Percentiles rank a stretch among this genome's conserved stretches.
These are phyloP conservation scores for Articulospora tetracladia DNA, from an alignment of 495 filamentous ascomycete species.

Conservation along the genomic window DNA sequence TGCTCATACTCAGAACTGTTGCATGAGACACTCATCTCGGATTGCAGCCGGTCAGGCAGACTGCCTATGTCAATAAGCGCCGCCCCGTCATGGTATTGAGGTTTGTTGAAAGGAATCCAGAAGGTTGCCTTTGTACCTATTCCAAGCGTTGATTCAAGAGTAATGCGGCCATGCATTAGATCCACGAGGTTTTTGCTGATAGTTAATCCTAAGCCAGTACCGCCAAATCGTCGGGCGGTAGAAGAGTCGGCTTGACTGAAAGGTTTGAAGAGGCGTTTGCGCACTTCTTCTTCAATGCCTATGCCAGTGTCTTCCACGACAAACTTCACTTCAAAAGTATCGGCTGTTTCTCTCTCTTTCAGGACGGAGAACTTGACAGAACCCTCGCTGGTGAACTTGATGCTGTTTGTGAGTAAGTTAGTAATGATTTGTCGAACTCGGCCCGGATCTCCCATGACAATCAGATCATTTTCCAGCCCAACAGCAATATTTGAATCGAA, in stretches of 20 bases:
- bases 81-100: conserved; percentile 27
- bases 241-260: conserved; percentile 84
- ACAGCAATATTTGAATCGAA: conserved; percentile 48
- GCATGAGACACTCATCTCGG: conserved; percentile 58
- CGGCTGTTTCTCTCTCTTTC: conserved; percentile 43
- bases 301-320: conserved; percentile 79
- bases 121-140: conserved; percentile 63
- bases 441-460: conserved; percentile 71
- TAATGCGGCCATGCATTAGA: conserved; percentile 77
- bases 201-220: conserved; percentile 76
- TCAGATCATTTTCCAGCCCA: conserved; percentile 37
- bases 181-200: conserved; percentile 78
- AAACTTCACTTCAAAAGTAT: conserved; percentile 51
- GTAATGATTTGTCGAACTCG: conserved; percentile 79
- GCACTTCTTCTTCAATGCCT: conserved; percentile 73
- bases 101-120: conserved; percentile 65
- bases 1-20: conserved; percentile 48
- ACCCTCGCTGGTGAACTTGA: conserved; percentile 81
- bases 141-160: conserved; percentile 53
- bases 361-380: conserved; percentile 52
- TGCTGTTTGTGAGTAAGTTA: conserved; percentile 83
- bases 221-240: conserved; percentile 70
- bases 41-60: conserved; percentile 57
- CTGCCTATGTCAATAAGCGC: conserved; percentile 46
- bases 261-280: conserved; percentile 73